A percentile compares a stretch with the other conserved stretches of the same genome.
Evolutionary conservation across 164 flowering plant species (phyloP).

Genomic region (Kingdonia uniflora): DNA sequence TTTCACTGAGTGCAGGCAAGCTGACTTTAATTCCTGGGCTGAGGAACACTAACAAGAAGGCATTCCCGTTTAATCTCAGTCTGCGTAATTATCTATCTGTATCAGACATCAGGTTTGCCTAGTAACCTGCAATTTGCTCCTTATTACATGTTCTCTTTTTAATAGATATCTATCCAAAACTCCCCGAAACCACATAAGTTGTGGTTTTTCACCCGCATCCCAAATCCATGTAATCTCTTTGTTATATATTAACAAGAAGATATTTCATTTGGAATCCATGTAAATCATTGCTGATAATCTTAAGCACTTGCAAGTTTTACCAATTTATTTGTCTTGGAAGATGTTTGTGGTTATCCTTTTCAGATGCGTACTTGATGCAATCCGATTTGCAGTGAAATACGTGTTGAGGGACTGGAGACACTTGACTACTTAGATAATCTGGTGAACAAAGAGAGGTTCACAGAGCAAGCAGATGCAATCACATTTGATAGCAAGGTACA

Average conservation of each 20-base stretch:
- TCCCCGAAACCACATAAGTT: too few relatives aligned
- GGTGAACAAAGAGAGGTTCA: conserved; percentile 45
- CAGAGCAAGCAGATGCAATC: conserved; percentile 90
- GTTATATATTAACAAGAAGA: too few relatives aligned
- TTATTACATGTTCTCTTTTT: too few relatives aligned
- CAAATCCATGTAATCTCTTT: too few relatives aligned
- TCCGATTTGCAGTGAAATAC: conserved; percentile 75
- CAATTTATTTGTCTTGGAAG: conserved; percentile 6
- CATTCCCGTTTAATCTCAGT: conserved; percentile 63
- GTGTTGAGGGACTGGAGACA: conserved; percentile 93
- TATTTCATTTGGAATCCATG: too few relatives aligned
- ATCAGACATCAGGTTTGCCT: conserved; percentile 78
- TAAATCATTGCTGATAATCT: too few relatives aligned
- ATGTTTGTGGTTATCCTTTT: conserved; percentile 14
- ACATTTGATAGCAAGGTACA: conserved; percentile 87
- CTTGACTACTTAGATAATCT: conserved; percentile 81
- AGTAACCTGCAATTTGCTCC: neutral
- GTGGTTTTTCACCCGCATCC: too few relatives aligned
- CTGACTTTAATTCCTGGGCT: conserved; percentile 79
- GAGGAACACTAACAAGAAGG: conserved; percentile 59
- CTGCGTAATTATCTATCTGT: conserved; percentile 62
- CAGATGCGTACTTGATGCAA: conserved; percentile 18
- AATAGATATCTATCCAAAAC: too few relatives aligned
- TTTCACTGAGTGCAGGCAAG: conserved; percentile 56
- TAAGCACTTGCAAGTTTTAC: neutral